Base-by-base conservation (phyloP, 371 early-diverging fungal genomes). In the Funneliformis caledonium region DNA sequence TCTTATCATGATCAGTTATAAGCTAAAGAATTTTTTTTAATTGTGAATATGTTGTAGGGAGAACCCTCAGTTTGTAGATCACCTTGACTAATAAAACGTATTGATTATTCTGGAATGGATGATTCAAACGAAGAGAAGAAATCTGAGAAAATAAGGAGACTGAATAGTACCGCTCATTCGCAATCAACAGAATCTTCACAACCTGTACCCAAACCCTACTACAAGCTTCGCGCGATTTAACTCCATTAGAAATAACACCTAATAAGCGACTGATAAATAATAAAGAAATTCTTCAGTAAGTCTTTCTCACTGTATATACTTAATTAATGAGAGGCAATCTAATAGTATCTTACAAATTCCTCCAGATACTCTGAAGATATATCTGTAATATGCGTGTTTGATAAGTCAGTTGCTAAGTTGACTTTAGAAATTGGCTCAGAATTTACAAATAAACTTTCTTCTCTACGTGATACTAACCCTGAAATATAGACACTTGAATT, bases 101-200 rank as follows among this genome's bases (percentile, higher is more conserved):
- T 72, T 72, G 48, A 72, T 45, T 72, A 72, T 8, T 1, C 26
- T 26, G 26, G 26, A 26, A 26, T 26, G 26, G 0, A 37, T 72
- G 72, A 72, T 0, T 72, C 52, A 19, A 22, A 72, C 72, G 1
- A 19, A 72, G 72, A 72, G 19, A 72, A 45, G 72, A 65, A 65
- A 37, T 50, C 14, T 11, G 50, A 14, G 4, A 67, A 67, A 42
- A 72, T 72, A 45, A 72, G 72, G 72, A 72, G 72, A 72, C 50
- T 72, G 22, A 50, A 37, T 72, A 72, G 72, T 72, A 72, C 72
- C 48, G 72, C 42, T 72, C 8, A 72, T 72, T 72, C 72, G 52
- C 72, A 72, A 72, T 72, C 52, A 50, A 72, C 22, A 16, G 56
- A 72, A 72, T 72, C 52, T 72, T 1, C 1, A 6, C 45, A 45